Evolutionary conservation across 768 basidiomycete genomes (phyloP).

Genomic region (Agaricus bisporus): DNA sequence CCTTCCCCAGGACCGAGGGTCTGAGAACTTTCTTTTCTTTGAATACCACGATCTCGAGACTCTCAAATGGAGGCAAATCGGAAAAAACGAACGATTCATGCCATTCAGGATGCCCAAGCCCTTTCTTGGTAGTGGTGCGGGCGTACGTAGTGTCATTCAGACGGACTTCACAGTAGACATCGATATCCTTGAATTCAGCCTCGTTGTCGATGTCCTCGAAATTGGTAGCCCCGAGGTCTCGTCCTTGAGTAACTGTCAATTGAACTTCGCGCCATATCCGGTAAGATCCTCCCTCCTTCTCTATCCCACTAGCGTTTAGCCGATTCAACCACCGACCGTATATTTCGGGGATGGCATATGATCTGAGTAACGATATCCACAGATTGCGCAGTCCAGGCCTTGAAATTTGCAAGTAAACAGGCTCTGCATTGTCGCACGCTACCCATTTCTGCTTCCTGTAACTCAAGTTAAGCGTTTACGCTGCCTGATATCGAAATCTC

Average conservation of each 20-base stretch:
- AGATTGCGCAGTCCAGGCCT: constrained; percentile 58
- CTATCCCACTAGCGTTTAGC: constrained; percentile 9
- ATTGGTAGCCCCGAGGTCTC: constrained; percentile 57
- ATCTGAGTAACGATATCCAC: constrained; percentile 77
- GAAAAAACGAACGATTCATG: constrained; percentile 71
- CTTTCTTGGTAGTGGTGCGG: constrained; percentile 68
- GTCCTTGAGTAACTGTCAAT: constrained; percentile 65
- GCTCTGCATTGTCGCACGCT: constrained; percentile 45
- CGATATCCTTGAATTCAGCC: constrained; percentile 56
- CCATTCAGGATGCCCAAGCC: constrained; percentile 69
- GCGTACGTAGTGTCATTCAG: constrained; percentile 64
- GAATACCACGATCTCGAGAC: constrained; percentile 62
- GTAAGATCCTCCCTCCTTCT: constrained; percentile 67
- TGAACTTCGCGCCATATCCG: constrained; percentile 86
- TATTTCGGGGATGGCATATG: constrained; percentile 76
- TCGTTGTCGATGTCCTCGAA: constrained; percentile 24
- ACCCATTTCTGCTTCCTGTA: constrained; percentile 57
- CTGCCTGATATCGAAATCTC: neutral
- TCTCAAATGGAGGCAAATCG: constrained; percentile 75
- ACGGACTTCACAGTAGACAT: constrained; percentile 76
- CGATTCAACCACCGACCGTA: constrained; percentile 52
- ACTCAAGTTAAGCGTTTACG: constrained; percentile 1
- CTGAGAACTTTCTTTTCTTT: constrained; percentile 61
- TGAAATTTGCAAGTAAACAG: constrained; percentile 69
- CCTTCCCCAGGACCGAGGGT: constrained; percentile 50